Evolutionary conservation across 140 eudicot species (phyloP).

Genomic region (Eryngium alpinum): DNA sequence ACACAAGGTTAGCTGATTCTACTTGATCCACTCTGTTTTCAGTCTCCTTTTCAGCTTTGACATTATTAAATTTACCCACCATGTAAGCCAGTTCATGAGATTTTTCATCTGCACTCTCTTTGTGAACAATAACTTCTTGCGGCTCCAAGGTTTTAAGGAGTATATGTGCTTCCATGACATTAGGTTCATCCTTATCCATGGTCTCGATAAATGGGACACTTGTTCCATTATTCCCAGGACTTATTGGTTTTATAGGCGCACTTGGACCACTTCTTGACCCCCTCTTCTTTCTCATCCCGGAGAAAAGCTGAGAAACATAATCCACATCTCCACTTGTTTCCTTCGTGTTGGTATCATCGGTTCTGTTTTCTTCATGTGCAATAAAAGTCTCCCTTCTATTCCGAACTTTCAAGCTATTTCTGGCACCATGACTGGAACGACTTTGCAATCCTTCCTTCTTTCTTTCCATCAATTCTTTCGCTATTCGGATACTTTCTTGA

Average conservation of each 20-base stretch:
- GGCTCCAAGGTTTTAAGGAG: constrained; percentile 14
- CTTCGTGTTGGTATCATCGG: constrained; percentile 25
- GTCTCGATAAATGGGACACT: constrained; percentile 14
- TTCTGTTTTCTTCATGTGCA: constrained; percentile 29
- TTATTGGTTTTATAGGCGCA: constrained; percentile 14
- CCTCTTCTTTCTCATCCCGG: constrained; percentile 20
- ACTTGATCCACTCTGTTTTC: constrained; percentile 3
- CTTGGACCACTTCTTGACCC: constrained; percentile 18
- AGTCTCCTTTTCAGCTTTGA: neutral
- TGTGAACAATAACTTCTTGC: constrained; percentile 13
- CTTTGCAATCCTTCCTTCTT: constrained; percentile 47
- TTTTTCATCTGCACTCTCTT: constrained; percentile 23
- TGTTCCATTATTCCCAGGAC: constrained; percentile 7
- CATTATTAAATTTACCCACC: constrained; percentile 4
- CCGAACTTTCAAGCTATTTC: constrained; percentile 42
- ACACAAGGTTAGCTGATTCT: constrained; percentile 6
- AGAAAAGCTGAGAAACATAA: constrained; percentile 22
- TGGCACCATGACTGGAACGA: constrained; percentile 38
- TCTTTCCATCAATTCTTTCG: constrained; percentile 68
- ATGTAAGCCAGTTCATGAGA: constrained; percentile 15
- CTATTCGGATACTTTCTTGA: constrained; percentile 80
- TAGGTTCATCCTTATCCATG: constrained; percentile 20
- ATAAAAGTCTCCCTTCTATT: constrained; percentile 23
- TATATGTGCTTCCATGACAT: constrained; percentile 16
- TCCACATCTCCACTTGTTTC: constrained; percentile 21